phyloP scores from a whole-genome alignment of 179 eudicot genomes.

The Pouteria campechiana region DNA sequence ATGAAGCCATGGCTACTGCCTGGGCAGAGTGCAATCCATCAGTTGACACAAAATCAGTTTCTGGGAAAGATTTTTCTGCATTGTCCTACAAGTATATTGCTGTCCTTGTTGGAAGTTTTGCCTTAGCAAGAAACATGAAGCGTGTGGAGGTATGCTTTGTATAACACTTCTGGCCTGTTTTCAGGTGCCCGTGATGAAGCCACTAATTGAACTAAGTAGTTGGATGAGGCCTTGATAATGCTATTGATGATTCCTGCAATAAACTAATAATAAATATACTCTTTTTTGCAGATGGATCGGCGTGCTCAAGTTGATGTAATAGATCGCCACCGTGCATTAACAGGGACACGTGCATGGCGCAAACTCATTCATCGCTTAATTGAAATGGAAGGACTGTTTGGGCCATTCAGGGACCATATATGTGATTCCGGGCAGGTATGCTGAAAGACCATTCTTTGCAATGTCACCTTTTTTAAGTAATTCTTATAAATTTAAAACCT shows the following conservation, averaged over 20 bases:
- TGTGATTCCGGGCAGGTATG: conserved; percentile 63
- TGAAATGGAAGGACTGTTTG: conserved; percentile 85
- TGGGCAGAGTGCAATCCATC: conserved; percentile 97
- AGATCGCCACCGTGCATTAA: conserved; percentile 45
- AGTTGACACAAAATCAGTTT: conserved; percentile 81
- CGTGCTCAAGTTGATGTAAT: conserved; percentile 68
- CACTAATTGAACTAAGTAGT: background rate
- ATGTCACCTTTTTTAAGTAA: conserved; percentile 1
- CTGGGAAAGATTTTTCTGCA: conserved; percentile 89
- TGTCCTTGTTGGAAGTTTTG: conserved; percentile 94
- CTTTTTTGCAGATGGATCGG: conserved; percentile 63
- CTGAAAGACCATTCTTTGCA: conserved; percentile 6
- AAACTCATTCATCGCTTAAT: conserved; percentile 80
- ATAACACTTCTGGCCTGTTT: background rate
- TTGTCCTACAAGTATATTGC: conserved; percentile 88
- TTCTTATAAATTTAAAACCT: background rate
- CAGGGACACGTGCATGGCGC: conserved; percentile 92
- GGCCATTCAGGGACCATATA: conserved; percentile 50
- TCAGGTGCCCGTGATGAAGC: background rate
- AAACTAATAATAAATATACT: background rate
- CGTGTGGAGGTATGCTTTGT: conserved; percentile 68
- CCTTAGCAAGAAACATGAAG: conserved; percentile 95
- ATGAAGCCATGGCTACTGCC: conserved; percentile 98
- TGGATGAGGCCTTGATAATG: conserved; percentile 2
- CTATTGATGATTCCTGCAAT: background rate